These are phyloP conservation scores for Alternaria atra DNA, from an alignment of 2,329 filamentous ascomycete species.

Conservation along the genomic window DNA sequence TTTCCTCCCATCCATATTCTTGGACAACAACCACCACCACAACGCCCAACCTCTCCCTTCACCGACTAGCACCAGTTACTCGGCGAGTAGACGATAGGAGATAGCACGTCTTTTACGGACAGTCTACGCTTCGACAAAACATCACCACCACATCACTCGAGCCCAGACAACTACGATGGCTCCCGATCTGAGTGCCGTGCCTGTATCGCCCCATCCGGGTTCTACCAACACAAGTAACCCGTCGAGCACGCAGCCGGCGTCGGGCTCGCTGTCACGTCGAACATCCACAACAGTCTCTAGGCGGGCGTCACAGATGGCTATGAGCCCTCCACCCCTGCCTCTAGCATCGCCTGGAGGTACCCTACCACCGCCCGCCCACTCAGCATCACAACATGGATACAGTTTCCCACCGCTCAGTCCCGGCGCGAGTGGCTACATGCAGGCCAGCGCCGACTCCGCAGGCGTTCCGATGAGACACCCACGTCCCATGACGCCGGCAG, in stretches of 20 bases:
- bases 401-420: slow-evolving; percentile 51
- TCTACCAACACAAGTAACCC: slow-evolving; percentile 25
- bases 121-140: slow-evolving; percentile 3
- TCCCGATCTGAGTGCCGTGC: slow-evolving; percentile 59
- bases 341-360: slow-evolving; percentile 49
- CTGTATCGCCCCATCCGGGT: slow-evolving; percentile 46
- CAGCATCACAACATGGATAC: slow-evolving; percentile 38
- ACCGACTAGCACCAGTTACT: slow-evolving; percentile 9
- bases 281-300: slow-evolving; percentile 35
- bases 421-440: slow-evolving; percentile 31
- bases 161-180: slow-evolving; percentile 51
- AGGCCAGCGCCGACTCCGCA: slow-evolving; percentile 48
- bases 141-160: slow-evolving; percentile 14
- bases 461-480: slow-evolving; percentile 83
- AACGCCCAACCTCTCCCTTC: slow-evolving; percentile 11
- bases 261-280: slow-evolving; percentile 36
- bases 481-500: slow-evolving; percentile 84
- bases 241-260: slow-evolving; percentile 33
- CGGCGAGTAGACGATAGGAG: background rate
- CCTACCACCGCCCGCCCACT: slow-evolving; percentile 27
- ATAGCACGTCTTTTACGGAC: background rate
- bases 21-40: slow-evolving; percentile 8
- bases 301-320: slow-evolving; percentile 55
- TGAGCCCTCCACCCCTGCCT: slow-evolving; percentile 57
- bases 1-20: slow-evolving; percentile 14